A percentile compares a stretch with the other conserved stretches of the same genome.
Conservation (phyloP, 108 stramenopile species). For the Nitzschia putrida region DNA sequence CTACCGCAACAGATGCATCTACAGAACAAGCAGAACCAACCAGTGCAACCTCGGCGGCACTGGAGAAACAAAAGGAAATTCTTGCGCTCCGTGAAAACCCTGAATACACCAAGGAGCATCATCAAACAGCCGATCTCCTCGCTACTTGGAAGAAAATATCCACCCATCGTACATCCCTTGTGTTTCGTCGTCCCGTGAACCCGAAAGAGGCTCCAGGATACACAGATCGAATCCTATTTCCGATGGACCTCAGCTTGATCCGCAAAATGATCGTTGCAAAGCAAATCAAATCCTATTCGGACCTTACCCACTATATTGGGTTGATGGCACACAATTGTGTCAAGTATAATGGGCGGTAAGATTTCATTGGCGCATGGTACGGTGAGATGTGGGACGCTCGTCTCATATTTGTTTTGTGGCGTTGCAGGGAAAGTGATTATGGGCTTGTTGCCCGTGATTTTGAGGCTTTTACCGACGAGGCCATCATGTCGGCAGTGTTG, state of each 20-base stretch:
- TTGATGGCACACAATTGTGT: slow-evolving; percentile 81
- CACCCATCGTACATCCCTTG: slow-evolving; percentile 68
- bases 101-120: slow-evolving; percentile 49
- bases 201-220: slow-evolving; percentile 81
- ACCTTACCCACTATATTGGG: slow-evolving; percentile 57
- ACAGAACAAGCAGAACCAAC: neutral
- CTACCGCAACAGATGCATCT: neutral
- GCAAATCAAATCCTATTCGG: slow-evolving; percentile 53
- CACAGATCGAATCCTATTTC: slow-evolving; percentile 70
- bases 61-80: slow-evolving; percentile 20
- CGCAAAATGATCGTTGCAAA: slow-evolving; percentile 71
- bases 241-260: slow-evolving; percentile 74
- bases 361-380: no score
- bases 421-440: slow-evolving; percentile 65
- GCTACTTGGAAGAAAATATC: slow-evolving; percentile 74
- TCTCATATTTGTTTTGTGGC: slow-evolving; percentile 3
- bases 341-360: slow-evolving; percentile 70
- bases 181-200: slow-evolving; percentile 82
- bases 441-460: slow-evolving; percentile 74
- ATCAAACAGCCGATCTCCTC: slow-evolving; percentile 46
- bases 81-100: slow-evolving; percentile 33
- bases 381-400: no score
- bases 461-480: slow-evolving; percentile 37
- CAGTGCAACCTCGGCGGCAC: neutral
- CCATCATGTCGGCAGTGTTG: slow-evolving; percentile 33